These are phyloP conservation scores for Hypomyces rosellus DNA, from an alignment of 2,329 filamentous ascomycete species.

Conservation along the genomic window DNA sequence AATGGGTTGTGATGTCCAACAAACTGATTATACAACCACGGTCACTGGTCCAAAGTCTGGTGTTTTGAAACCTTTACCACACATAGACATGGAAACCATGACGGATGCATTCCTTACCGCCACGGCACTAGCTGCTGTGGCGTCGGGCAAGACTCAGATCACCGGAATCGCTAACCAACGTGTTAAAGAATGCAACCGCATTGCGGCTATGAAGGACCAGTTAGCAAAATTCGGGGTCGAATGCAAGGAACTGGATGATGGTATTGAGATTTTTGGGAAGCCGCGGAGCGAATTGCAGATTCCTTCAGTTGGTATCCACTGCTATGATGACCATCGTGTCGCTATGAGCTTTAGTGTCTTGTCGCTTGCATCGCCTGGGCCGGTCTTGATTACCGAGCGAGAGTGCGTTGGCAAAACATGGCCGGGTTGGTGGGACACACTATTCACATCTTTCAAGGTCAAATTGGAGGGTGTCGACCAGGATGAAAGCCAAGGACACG, in stretches of 20 bases:
- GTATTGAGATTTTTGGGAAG: constrained; percentile 66
- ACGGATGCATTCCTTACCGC: constrained; percentile 97
- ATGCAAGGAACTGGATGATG: constrained; percentile 85
- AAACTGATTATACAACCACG: constrained; percentile 80
- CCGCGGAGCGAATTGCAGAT: constrained; percentile 41
- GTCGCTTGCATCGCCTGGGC: constrained; percentile 60
- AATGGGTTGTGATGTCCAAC: constrained; percentile 89
- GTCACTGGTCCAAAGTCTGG: constrained; percentile 82
- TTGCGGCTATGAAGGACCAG: constrained; percentile 90
- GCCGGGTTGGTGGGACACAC: constrained; percentile 96
- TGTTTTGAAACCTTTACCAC: constrained; percentile 63
- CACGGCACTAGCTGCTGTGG: constrained; percentile 85
- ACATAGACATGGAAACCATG: constrained; percentile 98
- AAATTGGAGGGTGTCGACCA: constrained; percentile 68
- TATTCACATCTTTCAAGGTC: constrained; percentile 72
- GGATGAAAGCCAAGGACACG: constrained; percentile 13
- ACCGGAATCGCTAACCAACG: constrained; percentile 95
- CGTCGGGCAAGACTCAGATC: constrained; percentile 76
- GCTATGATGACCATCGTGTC: constrained; percentile 95
- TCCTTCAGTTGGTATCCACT: constrained; percentile 67
- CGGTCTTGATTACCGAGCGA: constrained; percentile 76
- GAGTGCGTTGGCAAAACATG: constrained; percentile 96
- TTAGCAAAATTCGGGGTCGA: constrained; percentile 86
- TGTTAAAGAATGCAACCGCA: constrained; percentile 97
- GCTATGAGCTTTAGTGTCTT: constrained; percentile 98